phyloP scores from a whole-genome alignment of 768 basidiomycete species.

The Chalciporus sphaerocephalus region DNA sequence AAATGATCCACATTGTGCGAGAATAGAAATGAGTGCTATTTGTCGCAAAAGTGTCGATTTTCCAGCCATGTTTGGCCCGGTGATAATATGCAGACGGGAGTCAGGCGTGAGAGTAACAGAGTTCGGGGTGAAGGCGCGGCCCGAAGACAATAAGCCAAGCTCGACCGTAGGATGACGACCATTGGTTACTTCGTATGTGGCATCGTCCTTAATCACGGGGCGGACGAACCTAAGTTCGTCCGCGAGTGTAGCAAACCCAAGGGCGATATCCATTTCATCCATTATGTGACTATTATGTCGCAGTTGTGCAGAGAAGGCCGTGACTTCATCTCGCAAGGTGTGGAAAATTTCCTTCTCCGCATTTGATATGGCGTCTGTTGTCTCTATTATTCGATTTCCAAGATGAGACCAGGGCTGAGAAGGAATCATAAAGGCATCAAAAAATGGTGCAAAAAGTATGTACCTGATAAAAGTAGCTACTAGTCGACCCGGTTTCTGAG shows the following conservation, averaged over 20 bases:
- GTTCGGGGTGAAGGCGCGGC: constrained; percentile 83
- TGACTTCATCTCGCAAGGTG: constrained; percentile 64
- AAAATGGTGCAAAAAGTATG: constrained; percentile 1
- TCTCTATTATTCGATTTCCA: constrained; percentile 63
- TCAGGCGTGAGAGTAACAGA: constrained; percentile 56
- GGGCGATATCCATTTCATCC: constrained; percentile 82
- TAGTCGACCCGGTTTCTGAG: constrained; percentile 61
- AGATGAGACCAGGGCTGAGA: constrained; percentile 70
- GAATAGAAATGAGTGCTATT: constrained; percentile 80
- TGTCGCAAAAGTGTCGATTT: constrained; percentile 94
- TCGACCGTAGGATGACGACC: constrained; percentile 95
- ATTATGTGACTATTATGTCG: constrained; percentile 71
- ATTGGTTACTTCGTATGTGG: constrained; percentile 61
- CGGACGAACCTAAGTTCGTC: constrained; percentile 70
- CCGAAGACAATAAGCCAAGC: constrained; percentile 68
- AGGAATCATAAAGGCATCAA: neutral
- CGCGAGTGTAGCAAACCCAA: constrained; percentile 80
- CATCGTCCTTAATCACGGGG: constrained; percentile 61
- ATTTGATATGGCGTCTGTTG: constrained; percentile 43
- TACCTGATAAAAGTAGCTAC: constrained; percentile 65
- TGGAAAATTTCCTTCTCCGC: constrained; percentile 76
- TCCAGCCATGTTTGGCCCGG: constrained; percentile 94
- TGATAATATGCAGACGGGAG: constrained; percentile 76
- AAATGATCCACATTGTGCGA: constrained; percentile 91
- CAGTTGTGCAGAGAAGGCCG: constrained; percentile 48